Base-by-base conservation (phyloP, 2,329 filamentous ascomycete species). In the Phaeosphaeriaceae sp. region DNA sequence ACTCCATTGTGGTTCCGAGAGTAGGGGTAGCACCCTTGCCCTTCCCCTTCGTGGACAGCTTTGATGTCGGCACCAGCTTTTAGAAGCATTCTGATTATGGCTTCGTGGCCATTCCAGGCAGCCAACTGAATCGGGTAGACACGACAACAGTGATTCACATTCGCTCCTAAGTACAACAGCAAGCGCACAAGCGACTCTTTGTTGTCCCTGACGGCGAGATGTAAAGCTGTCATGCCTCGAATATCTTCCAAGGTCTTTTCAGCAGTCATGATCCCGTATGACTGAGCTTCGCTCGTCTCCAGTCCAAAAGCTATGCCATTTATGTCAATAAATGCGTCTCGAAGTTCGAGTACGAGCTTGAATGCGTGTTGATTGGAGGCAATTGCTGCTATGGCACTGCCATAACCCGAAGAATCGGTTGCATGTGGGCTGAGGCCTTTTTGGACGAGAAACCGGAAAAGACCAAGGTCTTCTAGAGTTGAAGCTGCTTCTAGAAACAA, bases 71-170 rank as follows among this genome's bases (percentile, higher is more conserved):
- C 59, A 7, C 52, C 54, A 17, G 47, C 21, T n/a, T 32, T 13
- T 23, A 64, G 5, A 5, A 61, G 46, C n/a, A 35, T 49, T 24
- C n/a, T 50, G 7, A 60, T 24, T 4, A 56, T 46, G n/a, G 10
- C 1, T 10, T 23, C n/a, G 17, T 47, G 21, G 5, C 44, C 23
- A 21, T 1, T 21, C 2, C 21, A 26, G 10, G 49, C 52, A 11
- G 59, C 59, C 11, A 54, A 17, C 44, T 58, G 59, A n/a, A 58
- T 52, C 23, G 55, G 59, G 19, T 49, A 61, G 17, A 46, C n/a
- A 13, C 8, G 2, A 21, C 59, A 58, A 17, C n/a, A 40, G 21
- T 58, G 59, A 17, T 58, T 55, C 11, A 42, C 22, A 43, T 56
- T 44, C 10, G 52, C 59, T 10, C 55, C 49, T 8, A 48, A 35